Percentiles rank a stretch among this genome's conserved stretches.
phyloP scores from a whole-genome alignment of 176 grass and related monocot species.

The Cenchrus americanus region DNA sequence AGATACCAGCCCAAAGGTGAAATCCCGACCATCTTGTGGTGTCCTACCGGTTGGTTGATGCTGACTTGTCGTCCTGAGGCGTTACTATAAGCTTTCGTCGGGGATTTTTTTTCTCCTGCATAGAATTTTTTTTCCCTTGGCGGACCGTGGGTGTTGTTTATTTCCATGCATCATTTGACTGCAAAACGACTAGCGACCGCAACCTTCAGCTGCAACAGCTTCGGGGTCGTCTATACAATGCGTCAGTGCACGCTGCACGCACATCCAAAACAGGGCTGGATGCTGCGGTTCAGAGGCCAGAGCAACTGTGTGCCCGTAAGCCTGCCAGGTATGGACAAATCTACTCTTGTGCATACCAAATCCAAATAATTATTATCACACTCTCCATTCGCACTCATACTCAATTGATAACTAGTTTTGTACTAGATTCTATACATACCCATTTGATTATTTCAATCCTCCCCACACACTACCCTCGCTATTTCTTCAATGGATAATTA shows the following conservation, averaged over 20 bases:
- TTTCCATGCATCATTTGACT: not conserved
- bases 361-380: too few species aligned
- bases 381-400: too few species aligned
- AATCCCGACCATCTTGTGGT: not conserved
- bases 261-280: not conserved
- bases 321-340: too few species aligned
- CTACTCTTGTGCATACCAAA: too few species aligned
- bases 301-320: not conserved
- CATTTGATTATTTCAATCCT: too few species aligned
- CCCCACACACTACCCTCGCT: too few species aligned
- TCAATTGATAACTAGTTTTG: too few species aligned
- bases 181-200: not conserved
- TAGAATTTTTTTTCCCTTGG: not conserved
- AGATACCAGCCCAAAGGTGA: not conserved
- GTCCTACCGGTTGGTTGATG: too few species aligned
- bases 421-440: too few species aligned
- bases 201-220: not conserved
- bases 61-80: too few species aligned
- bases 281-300: not conserved
- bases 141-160: not conserved
- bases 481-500: too few species aligned
- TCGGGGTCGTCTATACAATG: too few species aligned
- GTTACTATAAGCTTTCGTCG: not conserved
- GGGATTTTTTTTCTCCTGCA: not conserved
- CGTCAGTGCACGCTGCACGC: not conserved